Evolutionary conservation across 805 yeast genomes (phyloP).

Genomic region (Komagataella pastoris): DNA sequence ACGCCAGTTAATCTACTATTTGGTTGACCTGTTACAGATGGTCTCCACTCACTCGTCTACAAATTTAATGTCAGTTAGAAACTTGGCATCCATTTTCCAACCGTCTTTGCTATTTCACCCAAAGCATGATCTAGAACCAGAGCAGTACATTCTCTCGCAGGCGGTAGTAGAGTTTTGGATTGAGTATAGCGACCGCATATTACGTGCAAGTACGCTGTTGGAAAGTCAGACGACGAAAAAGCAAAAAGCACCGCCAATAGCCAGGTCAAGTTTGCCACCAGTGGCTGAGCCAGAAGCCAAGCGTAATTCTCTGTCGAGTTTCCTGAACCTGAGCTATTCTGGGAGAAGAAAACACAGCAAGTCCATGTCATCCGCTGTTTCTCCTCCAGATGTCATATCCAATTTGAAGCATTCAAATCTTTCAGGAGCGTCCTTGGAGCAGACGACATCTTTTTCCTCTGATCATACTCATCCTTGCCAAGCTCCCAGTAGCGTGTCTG

Average conservation of each 20-base stretch:
- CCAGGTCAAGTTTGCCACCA: background rate
- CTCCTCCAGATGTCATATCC: constrained; percentile 12
- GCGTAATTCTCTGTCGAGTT: background rate
- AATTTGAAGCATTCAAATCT: background rate
- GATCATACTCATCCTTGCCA: background rate
- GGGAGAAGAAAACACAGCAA: constrained; percentile 11
- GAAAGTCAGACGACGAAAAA: background rate
- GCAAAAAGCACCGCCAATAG: background rate
- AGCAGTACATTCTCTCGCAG: constrained; percentile 29
- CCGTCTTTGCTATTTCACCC: constrained; percentile 34
- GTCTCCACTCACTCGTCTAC: constrained; percentile 26
- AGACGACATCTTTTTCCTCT: background rate
- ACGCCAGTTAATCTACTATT: constrained; percentile 27
- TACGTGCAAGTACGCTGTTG: constrained; percentile 13
- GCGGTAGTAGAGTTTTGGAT: constrained; percentile 31
- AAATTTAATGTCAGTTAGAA: constrained; percentile 30
- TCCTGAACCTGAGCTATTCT: background rate
- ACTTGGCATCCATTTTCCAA: constrained; percentile 33
- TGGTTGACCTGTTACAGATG: constrained; percentile 30
- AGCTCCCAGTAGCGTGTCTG: background rate
- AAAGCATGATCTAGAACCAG: constrained; percentile 30
- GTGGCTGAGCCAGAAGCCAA: background rate
- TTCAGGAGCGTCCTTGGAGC: background rate
- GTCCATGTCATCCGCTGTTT: constrained; percentile 23
- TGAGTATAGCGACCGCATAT: constrained; percentile 28